Base-by-base conservation (phyloP, 306 rosid species). In the Prosopis cineraria region DNA sequence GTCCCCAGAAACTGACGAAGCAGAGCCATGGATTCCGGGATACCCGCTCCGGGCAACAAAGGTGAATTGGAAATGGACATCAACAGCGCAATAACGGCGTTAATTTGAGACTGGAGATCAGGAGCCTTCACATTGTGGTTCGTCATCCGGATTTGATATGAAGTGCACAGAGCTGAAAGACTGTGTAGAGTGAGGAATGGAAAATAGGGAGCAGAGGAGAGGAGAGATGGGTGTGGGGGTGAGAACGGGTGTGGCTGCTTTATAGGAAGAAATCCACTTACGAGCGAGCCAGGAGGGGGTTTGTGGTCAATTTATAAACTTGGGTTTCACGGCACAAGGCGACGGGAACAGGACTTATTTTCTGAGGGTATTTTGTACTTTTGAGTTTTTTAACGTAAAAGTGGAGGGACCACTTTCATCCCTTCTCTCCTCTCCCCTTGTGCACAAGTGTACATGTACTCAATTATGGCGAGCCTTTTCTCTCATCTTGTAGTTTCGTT, bases 101-200 rank as follows among this genome's bases (percentile, higher is more conserved):
- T 84, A 10, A 84, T 79, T 11, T 78, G 73, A 13, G 88, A 82
- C 45, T 88, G 76, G 10, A 45, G 81, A 36, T 84, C 89, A 37
- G 91, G 78, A 69, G 83, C 79, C 64, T 68, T 79, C 78, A 84
- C 88, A 88, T 86, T 95, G 70, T 86, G 89, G 79, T 89, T 95
- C 11, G 93, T 91, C 98, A 95, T 92, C 36, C 55, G 76, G 20
- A 34, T 11, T 50, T 16, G 7, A 53, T 50, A 80, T 17, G 36
- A 43, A 64, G 13, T 24, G 4, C 30, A 14, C 24, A 60, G 5
- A 70, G 44, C 39, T 36, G 9, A 29, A 52, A 7, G 5, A 52
- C 27, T 53, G 58, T 47, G 25, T 30, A 1, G 36, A 58, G 24
- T 43, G 16, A 31, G 36, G 50, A 36, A 8, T 68, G 63, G 17